phyloP scores from a whole-genome alignment of 2,329 filamentous ascomycete genomes.

The Colletotrichum tropicicola region DNA sequence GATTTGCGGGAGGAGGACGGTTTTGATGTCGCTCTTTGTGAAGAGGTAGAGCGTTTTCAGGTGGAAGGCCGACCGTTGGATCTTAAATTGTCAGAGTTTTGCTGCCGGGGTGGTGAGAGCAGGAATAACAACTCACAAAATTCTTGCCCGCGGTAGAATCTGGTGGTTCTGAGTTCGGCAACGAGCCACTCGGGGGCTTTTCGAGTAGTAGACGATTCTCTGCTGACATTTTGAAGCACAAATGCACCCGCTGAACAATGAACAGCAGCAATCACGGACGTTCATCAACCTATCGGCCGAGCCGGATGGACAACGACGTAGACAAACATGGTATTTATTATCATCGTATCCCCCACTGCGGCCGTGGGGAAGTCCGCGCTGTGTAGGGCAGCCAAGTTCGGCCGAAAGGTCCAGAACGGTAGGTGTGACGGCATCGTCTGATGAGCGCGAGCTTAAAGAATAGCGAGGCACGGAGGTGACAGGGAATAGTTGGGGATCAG shows the following conservation, averaged over 20 bases:
- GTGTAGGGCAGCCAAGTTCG: not conserved
- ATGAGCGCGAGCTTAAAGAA: not conserved
- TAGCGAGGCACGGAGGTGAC: not conserved
- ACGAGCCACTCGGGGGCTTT: not conserved
- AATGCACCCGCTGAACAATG: not conserved
- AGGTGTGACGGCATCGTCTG: not conserved
- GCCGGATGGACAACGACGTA: too few species aligned
- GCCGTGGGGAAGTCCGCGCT: slow-evolving; percentile 11
- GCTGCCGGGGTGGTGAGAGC: too few species aligned
- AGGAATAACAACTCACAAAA: slow-evolving; percentile 2
- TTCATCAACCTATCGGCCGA: not conserved
- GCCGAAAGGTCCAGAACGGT: not conserved
- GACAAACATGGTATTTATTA: not conserved
- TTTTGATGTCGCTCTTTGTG: slow-evolving; percentile 44
- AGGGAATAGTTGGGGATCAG: not conserved
- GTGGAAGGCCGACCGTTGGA: slow-evolving; percentile 12
- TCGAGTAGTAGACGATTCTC: not conserved
- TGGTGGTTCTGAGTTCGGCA: not conserved
- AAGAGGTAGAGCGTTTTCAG: slow-evolving; percentile 38
- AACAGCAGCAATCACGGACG: not conserved
- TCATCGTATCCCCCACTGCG: not conserved
- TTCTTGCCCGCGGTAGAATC: not conserved
- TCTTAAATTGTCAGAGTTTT: not conserved
- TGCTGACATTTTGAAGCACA: not conserved
- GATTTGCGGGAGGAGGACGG: slow-evolving; percentile 40